Percentiles rank a stretch among this genome's conserved stretches.
Evolutionary conservation across 2,329 filamentous ascomycete genomes (phyloP).

Genomic region (Alternaria postmessia): DNA sequence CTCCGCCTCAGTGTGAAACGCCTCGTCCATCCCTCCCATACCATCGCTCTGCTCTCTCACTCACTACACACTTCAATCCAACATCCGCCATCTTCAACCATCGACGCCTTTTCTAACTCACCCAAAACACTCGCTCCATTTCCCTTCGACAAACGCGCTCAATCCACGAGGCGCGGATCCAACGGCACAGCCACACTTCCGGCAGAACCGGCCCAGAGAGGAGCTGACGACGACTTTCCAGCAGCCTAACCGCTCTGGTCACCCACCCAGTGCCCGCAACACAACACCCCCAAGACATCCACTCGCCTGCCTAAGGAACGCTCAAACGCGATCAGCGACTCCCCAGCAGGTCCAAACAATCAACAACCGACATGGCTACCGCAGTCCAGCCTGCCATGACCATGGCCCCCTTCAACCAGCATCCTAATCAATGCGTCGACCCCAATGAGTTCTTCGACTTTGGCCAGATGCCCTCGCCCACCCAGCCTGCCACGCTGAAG

Average conservation of each 20-base stretch:
- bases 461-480: conserved; percentile 67
- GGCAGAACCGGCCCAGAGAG: conserved; percentile 43
- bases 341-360: conserved; percentile 17
- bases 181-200: conserved; percentile 41
- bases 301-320: conserved; percentile 40
- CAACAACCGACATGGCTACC: conserved; percentile 43
- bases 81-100: conserved; percentile 1
- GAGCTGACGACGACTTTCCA: conserved; percentile 49
- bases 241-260: conserved; percentile 43
- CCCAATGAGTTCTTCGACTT: conserved; percentile 61
- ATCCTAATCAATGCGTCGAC: conserved; percentile 50
- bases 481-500: conserved; percentile 59
- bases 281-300: conserved; percentile 33
- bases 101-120: background rate
- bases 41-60: conserved; percentile 13
- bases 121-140: background rate
- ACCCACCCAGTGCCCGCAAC: conserved; percentile 23
- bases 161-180: conserved; percentile 2
- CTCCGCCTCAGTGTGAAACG: conserved; percentile 30
- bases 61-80: conserved; percentile 5
- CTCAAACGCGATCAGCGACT: conserved; percentile 21
- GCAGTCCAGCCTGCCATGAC: conserved; percentile 48
- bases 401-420: conserved; percentile 46
- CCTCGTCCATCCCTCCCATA: conserved; percentile 15
- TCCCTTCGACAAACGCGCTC: background rate